These are phyloP conservation scores for Gossypium australe DNA, from an alignment of 345 rosid species.

Conservation along the genomic window DNA sequence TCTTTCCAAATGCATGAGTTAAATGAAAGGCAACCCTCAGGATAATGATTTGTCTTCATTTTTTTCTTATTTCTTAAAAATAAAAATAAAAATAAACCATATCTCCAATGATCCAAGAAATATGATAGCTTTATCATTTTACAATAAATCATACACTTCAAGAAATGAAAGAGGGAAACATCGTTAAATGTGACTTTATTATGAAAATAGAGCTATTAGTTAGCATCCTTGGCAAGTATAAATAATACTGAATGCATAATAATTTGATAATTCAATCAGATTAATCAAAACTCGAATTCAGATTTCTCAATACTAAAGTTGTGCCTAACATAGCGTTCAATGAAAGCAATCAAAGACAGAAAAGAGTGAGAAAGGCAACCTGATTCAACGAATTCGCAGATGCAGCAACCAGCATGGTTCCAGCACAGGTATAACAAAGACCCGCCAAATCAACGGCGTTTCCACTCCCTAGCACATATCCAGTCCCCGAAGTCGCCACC, in stretches of 20 bases:
- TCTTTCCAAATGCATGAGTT: neutral
- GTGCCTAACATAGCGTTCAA: neutral
- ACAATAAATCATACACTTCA: neutral
- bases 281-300: neutral
- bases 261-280: neutral
- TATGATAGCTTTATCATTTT: neutral
- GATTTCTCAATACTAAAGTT: neutral
- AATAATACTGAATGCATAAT: neutral
- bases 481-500: slow-evolving; percentile 97
- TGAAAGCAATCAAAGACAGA: neutral
- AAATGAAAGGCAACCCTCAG: neutral
- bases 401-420: slow-evolving; percentile 97
- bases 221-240: neutral
- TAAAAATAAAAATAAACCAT: too few relatives aligned
- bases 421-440: slow-evolving; percentile 89
- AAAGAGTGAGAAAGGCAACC: slow-evolving; percentile 30
- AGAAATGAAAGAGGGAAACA: neutral
- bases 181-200: neutral
- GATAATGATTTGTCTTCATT: neutral
- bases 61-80: neutral
- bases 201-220: neutral
- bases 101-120: neutral
- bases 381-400: slow-evolving; percentile 94
- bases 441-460: slow-evolving; percentile 59
- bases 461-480: slow-evolving; percentile 78